A percentile compares a stretch with the other conserved stretches of the same genome.
phyloP scores from a whole-genome alignment of 441 rosid species.

The California macrophylla region DNA sequence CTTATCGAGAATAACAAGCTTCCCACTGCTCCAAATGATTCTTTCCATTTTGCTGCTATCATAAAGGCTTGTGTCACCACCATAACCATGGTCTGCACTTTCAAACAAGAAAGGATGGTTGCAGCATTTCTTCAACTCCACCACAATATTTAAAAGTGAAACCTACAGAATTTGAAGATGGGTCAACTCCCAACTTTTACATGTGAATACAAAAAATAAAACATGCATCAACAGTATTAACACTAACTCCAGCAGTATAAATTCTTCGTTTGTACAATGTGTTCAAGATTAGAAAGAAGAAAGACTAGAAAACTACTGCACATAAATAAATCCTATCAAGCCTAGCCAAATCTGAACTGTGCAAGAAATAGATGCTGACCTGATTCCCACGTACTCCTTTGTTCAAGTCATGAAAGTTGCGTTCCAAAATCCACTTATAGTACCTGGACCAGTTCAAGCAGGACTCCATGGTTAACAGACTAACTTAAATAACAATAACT shows the following conservation, averaged over 20 bases:
- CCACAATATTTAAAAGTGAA: slow-evolving; percentile 95
- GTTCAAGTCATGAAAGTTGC: slow-evolving; percentile 96
- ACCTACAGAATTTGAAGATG: slow-evolving; percentile 46
- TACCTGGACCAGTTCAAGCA: slow-evolving; percentile 44
- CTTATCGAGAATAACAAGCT: slow-evolving; percentile 95
- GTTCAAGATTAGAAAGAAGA: no score
- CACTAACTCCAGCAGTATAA: not conserved
- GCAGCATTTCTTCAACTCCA: slow-evolving; percentile 99
- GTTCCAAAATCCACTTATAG: slow-evolving; percentile 98
- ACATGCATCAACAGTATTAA: not conserved
- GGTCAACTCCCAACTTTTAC: slow-evolving; percentile 18
- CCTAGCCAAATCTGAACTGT: slow-evolving; percentile 4
- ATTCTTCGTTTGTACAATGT: not conserved
- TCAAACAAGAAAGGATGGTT: slow-evolving; percentile 98
- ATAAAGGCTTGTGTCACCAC: slow-evolving; percentile 55
- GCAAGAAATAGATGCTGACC: slow-evolving; percentile 35
- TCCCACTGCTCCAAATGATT: slow-evolving; percentile 89
- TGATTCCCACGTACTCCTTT: slow-evolving; percentile 99
- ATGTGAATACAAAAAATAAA: not conserved
- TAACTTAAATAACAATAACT: not conserved
- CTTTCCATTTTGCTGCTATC: slow-evolving; percentile 85
- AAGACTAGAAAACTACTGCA: not conserved
- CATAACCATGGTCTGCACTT: slow-evolving; percentile 99
- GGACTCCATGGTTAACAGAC: slow-evolving; percentile 1
- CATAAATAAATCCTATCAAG: not conserved